These are phyloP conservation scores for Pseudomicrostroma phylloplanum DNA, from an alignment of 1,284 basidiomycete genomes.

Conservation along the genomic window DNA sequence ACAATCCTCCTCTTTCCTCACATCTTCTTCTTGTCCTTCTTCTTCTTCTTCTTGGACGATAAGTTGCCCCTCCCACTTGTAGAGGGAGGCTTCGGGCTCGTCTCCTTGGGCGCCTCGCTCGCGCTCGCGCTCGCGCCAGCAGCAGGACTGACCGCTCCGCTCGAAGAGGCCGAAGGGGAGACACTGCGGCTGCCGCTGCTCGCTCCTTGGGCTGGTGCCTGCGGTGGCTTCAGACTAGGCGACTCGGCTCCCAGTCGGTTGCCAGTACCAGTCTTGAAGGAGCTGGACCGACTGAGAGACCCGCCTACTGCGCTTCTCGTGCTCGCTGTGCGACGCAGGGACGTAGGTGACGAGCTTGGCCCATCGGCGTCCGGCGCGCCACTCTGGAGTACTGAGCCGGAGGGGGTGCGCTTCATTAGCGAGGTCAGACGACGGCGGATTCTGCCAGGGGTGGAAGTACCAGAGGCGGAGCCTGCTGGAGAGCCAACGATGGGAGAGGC, in stretches of 20 bases:
- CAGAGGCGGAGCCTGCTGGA: neutral
- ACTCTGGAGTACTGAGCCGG: neutral
- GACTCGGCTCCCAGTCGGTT: neutral
- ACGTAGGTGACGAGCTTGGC: neutral
- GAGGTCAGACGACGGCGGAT: conserved; percentile 10
- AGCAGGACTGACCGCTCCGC: neutral
- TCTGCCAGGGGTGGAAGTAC: neutral
- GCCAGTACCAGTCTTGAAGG: too few relatives aligned
- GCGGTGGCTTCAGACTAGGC: neutral
- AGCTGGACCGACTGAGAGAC: neutral
- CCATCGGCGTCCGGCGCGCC: neutral
- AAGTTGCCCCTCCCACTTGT: neutral
- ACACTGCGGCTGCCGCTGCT: neutral
- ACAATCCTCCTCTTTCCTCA: too few relatives aligned
- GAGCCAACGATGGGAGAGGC: conserved; percentile 1
- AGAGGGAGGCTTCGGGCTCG: neutral
- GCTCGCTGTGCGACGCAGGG: neutral
- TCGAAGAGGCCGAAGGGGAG: neutral
- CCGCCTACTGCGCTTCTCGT: neutral
- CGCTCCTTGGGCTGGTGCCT: neutral
- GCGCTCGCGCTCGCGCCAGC: neutral
- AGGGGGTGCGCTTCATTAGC: conserved; percentile 3
- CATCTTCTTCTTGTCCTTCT: conserved; percentile 3
- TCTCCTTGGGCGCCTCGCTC: neutral
- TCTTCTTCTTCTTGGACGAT: conserved; percentile 5